phyloP scores from a whole-genome alignment of 768 basidiomycete species.

The Boletus bicolor region DNA sequence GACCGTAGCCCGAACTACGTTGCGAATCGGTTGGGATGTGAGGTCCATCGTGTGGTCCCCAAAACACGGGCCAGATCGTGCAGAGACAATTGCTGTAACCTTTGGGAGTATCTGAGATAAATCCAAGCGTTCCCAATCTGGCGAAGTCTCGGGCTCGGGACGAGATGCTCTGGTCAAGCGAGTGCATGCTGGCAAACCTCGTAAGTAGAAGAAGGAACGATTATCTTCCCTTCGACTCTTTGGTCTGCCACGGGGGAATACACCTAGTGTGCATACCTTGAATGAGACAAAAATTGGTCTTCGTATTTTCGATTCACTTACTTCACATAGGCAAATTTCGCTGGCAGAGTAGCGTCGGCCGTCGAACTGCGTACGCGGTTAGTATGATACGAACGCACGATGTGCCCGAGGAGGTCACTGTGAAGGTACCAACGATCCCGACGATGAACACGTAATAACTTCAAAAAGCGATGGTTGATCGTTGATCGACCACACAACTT shows the following conservation, averaged over 20 bases:
- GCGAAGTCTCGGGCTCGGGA: background rate
- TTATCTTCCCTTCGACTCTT: too few relatives aligned
- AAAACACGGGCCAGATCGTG: background rate
- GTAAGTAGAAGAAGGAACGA: too few relatives aligned
- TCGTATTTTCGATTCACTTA: background rate
- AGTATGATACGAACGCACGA: background rate
- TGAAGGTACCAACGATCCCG: background rate
- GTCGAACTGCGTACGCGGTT: background rate
- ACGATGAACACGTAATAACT: too few relatives aligned
- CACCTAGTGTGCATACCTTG: background rate
- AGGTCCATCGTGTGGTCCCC: background rate
- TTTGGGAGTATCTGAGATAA: background rate
- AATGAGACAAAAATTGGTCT: background rate
- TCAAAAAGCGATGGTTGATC: background rate
- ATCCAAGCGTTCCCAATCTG: background rate
- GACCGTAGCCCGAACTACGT: background rate
- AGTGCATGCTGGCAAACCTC: too few relatives aligned
- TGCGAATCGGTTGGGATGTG: background rate
- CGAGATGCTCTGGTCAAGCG: background rate
- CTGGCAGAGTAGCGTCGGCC: background rate
- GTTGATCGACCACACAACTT: background rate
- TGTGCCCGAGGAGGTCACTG: background rate
- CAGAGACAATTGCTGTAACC: background rate
- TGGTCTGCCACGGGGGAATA: background rate
- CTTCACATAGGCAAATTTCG: too few relatives aligned